Evolutionary conservation across 805 yeast species (phyloP), one percentile per base, ranked within the genome.

Genomic region (Candida awuae): DNA sequence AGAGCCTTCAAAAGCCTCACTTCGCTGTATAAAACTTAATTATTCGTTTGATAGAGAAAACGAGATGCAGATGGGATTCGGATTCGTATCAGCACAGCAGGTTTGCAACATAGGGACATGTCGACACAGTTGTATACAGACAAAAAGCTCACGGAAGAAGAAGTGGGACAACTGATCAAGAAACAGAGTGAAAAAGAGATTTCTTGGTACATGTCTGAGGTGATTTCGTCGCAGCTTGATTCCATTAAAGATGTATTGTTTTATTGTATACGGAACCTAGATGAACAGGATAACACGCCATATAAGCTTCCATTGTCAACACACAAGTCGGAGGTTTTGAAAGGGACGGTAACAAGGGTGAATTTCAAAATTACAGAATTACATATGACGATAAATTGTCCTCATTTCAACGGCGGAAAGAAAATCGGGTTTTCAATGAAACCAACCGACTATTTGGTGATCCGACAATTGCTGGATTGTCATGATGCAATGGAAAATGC

Each of bases 251-350:
- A 71, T 26, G 65, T 67, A 9, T 56, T 74, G 13, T 49, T 49
- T 16, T 51, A 55, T 17, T 72, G 77, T 44, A 46, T 69, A 1
- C 60, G 59, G 3, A 52, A 64, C 42, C 46, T 73, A 2, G 55
- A 53, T 33, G 63, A 58, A 23, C 53, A 59, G 0, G 64, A 66
- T 32, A 52, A 59, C 9, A 60, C 61, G 9, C 59, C 69, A 12
- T 67, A 75, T 37, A 77, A 71, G 41, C 61, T 81, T 36, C 83
- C 87, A 0, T 58, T 81, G 6, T 63, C 77, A 0, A 66, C 77
- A 0, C 61, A 67, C 13, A 71, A 77, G 39, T 69, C 71, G 40
- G 81, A 77, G 41, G 58, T 66, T 3, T 56, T 80, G 13, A 77
- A 78, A 43, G 90, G 90, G 0, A 65, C 75, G 1, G 54, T 80